phyloP scores from a whole-genome alignment of 129 eudicot genomes.

The Logfia minima region DNA sequence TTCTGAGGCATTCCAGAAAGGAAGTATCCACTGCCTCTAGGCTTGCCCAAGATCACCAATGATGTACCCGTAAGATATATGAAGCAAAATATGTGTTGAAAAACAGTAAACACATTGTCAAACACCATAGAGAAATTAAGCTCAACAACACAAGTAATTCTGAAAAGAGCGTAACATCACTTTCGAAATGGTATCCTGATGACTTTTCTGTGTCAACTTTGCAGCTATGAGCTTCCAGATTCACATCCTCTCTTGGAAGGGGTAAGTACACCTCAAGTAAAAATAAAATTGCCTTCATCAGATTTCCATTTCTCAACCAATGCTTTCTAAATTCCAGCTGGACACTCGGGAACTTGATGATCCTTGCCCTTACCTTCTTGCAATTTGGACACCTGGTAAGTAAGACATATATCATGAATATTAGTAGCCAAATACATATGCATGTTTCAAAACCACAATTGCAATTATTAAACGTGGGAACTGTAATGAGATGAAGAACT shows the following conservation, averaged over 20 bases:
- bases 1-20: neutral
- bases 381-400: slow-evolving; percentile 96
- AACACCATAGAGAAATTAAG: neutral
- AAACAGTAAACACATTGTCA: neutral
- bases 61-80: neutral
- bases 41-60: neutral
- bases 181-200: slow-evolving; percentile 8
- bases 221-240: slow-evolving; percentile 98
- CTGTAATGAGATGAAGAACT: neutral
- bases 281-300: slow-evolving; percentile 4
- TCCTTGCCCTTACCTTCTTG: slow-evolving; percentile 87
- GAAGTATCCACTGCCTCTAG: neutral
- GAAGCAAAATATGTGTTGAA: slow-evolving; percentile 4
- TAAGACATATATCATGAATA: neutral
- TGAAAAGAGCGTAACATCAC: neutral
- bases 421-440: neutral
- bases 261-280: slow-evolving; percentile 46
- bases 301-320: slow-evolving; percentile 9
- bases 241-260: slow-evolving; percentile 78
- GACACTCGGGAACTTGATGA: slow-evolving; percentile 88
- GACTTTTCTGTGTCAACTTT: slow-evolving; percentile 25
- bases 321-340: slow-evolving; percentile 46
- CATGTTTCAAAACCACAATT: neutral
- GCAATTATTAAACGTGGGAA: slow-evolving; percentile 4
- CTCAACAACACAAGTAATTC: neutral